Evolutionary conservation across 805 yeast genomes (phyloP), one percentile per base, ranked within the genome.

Genomic region (Ogataea paraovalis): DNA sequence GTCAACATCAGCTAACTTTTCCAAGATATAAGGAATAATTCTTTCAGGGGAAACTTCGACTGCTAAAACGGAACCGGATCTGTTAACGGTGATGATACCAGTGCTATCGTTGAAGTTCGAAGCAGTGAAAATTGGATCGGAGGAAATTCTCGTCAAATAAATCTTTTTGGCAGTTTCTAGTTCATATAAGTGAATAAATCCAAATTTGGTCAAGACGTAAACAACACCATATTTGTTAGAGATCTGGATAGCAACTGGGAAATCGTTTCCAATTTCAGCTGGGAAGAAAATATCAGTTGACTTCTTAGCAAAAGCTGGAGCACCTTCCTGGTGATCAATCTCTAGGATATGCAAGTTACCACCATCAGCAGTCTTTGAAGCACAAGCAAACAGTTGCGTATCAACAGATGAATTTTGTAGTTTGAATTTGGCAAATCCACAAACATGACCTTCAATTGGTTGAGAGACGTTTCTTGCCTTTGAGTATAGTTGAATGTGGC

Each of bases 361-460:
- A 50, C 92, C 92, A 51, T 83, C 83, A 34, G 85, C 86, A 45
- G 84, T 79, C 69, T 94, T 85, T 70, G 90, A 89, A 60, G 96
- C 98, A 64, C 92, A 91, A 50, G 95, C 87, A 67, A 94, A 92
- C 28, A 92, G 82, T 68, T 88, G 90, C 43, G 96, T 87, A 38
- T 87, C 87, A 25, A 81, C 59, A n/a, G 74, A 51, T 36, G 91
- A 87, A 46, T 89, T 89, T 44, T 81, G 85, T 57, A 92, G 74
- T 51, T 81, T 76, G 53, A 94, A 72, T 50, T 76, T 74, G 46
- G 96, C 89, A 71, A 94, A 94, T 38, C 82, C 81, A 50, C 96
- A 94, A 47, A 95, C 98, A 68, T 94, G 99, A 60, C 99, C 99
- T 64, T 94, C 98, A 59, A 94, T 88, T 19, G 96, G 91, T 72